Evolutionary conservation across 192 early-diverging fungal genomes (phyloP).

Genomic region (Coemansia furcata): DNA sequence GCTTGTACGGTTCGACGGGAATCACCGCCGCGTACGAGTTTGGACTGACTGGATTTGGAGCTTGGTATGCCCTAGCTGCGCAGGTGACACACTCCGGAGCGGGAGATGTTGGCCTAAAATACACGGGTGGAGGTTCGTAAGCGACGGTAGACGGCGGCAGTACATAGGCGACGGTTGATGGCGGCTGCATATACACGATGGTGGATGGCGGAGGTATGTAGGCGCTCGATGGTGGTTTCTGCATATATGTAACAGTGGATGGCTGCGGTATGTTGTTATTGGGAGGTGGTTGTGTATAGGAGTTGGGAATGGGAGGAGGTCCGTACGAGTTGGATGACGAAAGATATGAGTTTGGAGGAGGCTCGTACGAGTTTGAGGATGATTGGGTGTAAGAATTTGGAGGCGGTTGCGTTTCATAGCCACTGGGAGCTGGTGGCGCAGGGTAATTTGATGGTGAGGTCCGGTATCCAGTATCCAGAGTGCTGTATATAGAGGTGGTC

Average conservation of each 20-base stretch:
- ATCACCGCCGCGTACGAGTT: neutral
- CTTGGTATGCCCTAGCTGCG: neutral
- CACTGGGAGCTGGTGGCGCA: neutral
- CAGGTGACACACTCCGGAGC: neutral
- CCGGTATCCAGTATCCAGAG: neutral
- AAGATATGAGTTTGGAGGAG: neutral
- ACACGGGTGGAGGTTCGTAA: neutral
- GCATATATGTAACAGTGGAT: neutral
- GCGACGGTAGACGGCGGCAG: neutral
- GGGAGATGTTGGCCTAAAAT: neutral
- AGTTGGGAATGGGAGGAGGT: neutral
- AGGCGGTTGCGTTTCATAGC: neutral
- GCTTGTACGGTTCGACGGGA: neutral
- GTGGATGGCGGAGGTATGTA: neutral
- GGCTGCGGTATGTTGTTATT: neutral
- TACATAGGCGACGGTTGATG: neutral
- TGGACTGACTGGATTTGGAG: neutral
- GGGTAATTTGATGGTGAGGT: neutral
- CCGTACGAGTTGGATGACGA: neutral
- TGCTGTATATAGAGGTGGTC: neutral
- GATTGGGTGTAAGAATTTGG: neutral
- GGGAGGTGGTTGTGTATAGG: neutral
- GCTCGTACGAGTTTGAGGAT: neutral
- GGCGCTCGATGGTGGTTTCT: neutral
- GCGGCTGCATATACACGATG: neutral